Evolutionary conservation across 2,329 filamentous ascomycete species (phyloP), one percentile per base, ranked within the genome.

Genomic region (Claviceps cyperi): DNA sequence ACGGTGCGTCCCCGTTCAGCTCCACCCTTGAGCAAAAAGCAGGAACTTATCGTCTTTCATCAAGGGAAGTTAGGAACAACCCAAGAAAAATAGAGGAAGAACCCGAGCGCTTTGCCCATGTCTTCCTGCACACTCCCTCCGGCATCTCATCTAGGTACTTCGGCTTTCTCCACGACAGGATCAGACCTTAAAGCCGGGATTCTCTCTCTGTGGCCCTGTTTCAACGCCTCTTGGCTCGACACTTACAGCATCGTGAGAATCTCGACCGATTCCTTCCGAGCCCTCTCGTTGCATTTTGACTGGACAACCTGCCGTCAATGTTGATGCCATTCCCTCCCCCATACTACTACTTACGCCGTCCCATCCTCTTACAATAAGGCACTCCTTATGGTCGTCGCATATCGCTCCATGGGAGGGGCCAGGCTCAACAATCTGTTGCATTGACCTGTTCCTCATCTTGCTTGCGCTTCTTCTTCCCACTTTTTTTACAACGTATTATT

Each of bases 1-100:
- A n/a, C n/a, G n/a, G n/a, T 24, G 39, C 8, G 40, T 44, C 47
- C 53, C 51, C 51, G 45, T 56, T 46, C 51, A 55, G 55, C 53
- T 52, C 57, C 58, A 59, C 57, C 55, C 57, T 22, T 22, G 57
- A 48, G 37, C 39, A 38, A 35, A 35, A 36, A 56, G 50, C 55
- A 50, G 52, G 45, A 22, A 38, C 39, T 36, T 47, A 49, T 51
- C 48, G 51, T 47, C n/a, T 40, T n/a, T 11, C 5, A 43, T n/a
- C 39, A 40, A 21, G 21, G 21, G 43, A n/a, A n/a, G n/a, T n/a
- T n/a, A n/a, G n/a, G 44, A 37, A 47, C 51, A 55, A 57, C 56
- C 55, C 53, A 56, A 50, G 52, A 54, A 56, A 49, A 55, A 32
- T 46, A 41, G 13, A 22, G 6, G 4, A 22, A 15, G 2, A 6